A percentile compares a stretch with the other conserved stretches of the same genome.
These are phyloP conservation scores for Apiospora koreana DNA, from an alignment of 2,329 filamentous ascomycete genomes.

Conservation along the genomic window DNA sequence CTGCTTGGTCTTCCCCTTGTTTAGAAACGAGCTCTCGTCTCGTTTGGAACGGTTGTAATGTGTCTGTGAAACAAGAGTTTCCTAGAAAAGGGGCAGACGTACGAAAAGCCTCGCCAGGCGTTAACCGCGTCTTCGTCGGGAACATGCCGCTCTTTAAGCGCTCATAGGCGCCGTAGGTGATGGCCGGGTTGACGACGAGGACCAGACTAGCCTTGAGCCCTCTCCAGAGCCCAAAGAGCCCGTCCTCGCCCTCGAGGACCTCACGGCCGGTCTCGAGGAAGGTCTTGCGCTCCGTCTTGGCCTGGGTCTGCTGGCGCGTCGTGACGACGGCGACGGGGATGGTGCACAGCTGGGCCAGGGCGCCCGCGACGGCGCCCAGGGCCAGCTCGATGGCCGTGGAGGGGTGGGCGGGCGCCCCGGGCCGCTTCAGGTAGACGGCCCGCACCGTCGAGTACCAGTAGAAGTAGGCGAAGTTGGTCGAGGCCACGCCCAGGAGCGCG, in stretches of 20 bases:
- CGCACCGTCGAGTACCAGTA: constrained; percentile 97
- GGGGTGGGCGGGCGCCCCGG: constrained; percentile 40
- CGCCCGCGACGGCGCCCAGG: constrained; percentile 84
- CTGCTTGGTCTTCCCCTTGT: background rate
- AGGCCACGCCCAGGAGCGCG: constrained; percentile 86
- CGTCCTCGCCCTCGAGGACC: constrained; percentile 88
- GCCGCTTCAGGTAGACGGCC: constrained; percentile 69
- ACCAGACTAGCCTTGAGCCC: constrained; percentile 95
- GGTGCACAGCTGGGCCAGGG: constrained; percentile 91
- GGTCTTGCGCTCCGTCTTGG: constrained; percentile 80
- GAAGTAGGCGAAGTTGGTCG: constrained; percentile 99
- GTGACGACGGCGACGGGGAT: constrained; percentile 96
- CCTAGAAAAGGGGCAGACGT: constrained; percentile 41
- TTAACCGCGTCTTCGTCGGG: constrained; percentile 73
- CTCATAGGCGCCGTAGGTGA: constrained; percentile 97
- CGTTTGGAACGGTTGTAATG: background rate
- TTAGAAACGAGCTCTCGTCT: background rate
- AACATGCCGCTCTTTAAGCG: constrained; percentile 77
- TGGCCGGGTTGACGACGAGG: constrained; percentile 92
- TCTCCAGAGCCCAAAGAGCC: constrained; percentile 86
- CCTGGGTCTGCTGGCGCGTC: constrained; percentile 92
- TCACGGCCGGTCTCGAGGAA: constrained; percentile 85
- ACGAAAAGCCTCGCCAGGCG: constrained; percentile 90
- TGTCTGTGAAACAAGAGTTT: background rate
- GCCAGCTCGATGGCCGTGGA: constrained; percentile 81